Conservation (phyloP, 1,284 basidiomycete genomes). For the Pulchroboletus neoregius region DNA sequence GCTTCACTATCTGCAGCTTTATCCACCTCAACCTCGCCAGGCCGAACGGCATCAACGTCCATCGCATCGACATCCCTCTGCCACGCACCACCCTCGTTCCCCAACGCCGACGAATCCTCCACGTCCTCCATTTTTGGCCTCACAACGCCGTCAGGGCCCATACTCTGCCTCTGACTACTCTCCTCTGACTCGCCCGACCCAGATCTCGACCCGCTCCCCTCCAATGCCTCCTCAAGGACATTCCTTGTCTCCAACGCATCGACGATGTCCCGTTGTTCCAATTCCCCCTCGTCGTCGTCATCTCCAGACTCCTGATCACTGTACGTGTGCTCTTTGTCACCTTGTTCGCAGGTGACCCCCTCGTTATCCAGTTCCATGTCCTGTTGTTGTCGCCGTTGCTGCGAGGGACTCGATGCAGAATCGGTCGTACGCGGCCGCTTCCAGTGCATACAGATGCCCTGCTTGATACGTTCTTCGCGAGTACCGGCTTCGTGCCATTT, state of each 20-base stretch:
- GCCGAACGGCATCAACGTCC: slow-evolving; percentile 34
- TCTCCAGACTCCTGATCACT: slow-evolving; percentile 54
- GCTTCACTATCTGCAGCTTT: slow-evolving; percentile 34
- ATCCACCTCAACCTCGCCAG: slow-evolving; percentile 31
- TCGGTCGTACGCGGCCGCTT: slow-evolving; percentile 40
- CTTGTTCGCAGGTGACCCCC: slow-evolving; percentile 18
- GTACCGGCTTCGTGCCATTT: slow-evolving; percentile 82
- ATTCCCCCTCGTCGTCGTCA: slow-evolving; percentile 59
- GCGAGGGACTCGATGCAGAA: slow-evolving; percentile 8
- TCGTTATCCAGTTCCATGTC: slow-evolving; percentile 35
- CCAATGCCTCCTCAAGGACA: slow-evolving; percentile 50
- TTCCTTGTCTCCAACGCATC: slow-evolving; percentile 53
- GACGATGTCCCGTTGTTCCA: slow-evolving; percentile 48
- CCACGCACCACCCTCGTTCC: slow-evolving; percentile 27
- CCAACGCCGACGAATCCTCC: slow-evolving; percentile 52
- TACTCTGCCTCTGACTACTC: slow-evolving; percentile 32
- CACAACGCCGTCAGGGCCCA: slow-evolving; percentile 31
- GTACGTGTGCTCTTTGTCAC: slow-evolving; percentile 26
- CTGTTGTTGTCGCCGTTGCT: slow-evolving; percentile 28
- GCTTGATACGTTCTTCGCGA: slow-evolving; percentile 58
- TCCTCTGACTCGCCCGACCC: slow-evolving; percentile 31
- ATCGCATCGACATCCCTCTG: slow-evolving; percentile 30
- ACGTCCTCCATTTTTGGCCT: slow-evolving; percentile 61
- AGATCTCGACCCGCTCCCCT: slow-evolving; percentile 32
- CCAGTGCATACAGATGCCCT: slow-evolving; percentile 72